Percentiles rank a stretch among this genome's conserved stretches.
phyloP scores from a whole-genome alignment of 306 rosid genomes.

The Ochetophila trinervis region DNA sequence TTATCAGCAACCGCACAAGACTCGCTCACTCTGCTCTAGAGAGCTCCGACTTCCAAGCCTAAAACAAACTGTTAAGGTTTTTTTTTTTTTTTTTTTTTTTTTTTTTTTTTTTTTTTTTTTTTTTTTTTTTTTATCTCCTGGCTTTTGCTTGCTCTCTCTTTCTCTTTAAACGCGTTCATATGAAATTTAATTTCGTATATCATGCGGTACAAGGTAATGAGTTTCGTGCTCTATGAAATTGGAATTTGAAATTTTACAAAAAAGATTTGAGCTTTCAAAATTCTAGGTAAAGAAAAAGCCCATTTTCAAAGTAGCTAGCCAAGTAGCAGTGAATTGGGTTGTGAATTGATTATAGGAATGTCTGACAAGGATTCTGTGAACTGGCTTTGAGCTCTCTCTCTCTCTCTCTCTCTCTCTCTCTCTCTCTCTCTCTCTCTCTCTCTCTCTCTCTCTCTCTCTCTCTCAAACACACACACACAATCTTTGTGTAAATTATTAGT shows the following conservation, averaged over 20 bases:
- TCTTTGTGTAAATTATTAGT: not conserved
- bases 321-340: not conserved
- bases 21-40: not conserved
- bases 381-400: not conserved
- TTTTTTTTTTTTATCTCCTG: too few relatives aligned
- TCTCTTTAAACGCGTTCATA: too few relatives aligned
- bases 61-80: not conserved
- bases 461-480: too few relatives aligned
- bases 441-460: too few relatives aligned
- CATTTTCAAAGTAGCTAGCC: not conserved
- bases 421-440: too few relatives aligned
- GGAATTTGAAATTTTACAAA: not conserved
- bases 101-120: too few relatives aligned
- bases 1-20: conserved; percentile 3
- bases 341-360: not conserved
- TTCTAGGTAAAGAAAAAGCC: not conserved
- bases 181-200: too few relatives aligned
- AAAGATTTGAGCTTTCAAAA: not conserved
- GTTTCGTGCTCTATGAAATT: too few relatives aligned
- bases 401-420: too few relatives aligned
- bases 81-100: too few relatives aligned
- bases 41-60: not conserved
- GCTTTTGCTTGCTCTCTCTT: too few relatives aligned
- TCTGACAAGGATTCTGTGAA: not conserved
- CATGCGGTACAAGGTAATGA: too few relatives aligned